Percentiles rank a stretch among this genome's conserved stretches.
phyloP scores from a whole-genome alignment of 2,329 filamentous ascomycete genomes.

The Trichocomaceae sp. region DNA sequence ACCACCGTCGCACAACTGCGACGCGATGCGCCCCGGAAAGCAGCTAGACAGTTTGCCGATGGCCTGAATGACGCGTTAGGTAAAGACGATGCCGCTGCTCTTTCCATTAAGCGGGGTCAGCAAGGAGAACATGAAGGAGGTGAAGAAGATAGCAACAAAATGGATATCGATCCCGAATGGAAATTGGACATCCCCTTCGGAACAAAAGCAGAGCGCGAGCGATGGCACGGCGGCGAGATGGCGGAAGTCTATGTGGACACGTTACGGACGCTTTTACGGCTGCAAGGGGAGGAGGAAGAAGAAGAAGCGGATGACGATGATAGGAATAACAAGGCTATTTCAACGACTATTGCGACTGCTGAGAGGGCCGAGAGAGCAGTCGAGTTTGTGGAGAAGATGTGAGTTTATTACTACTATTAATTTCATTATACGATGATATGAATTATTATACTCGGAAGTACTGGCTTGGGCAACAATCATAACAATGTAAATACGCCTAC shows the following conservation, averaged over 20 bases:
- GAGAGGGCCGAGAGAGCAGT: slow-evolving; percentile 40
- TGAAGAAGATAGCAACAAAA: slow-evolving; percentile 25
- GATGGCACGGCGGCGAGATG: slow-evolving; percentile 38
- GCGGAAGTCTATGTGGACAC: slow-evolving; percentile 37
- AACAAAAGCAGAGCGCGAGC: slow-evolving; percentile 28
- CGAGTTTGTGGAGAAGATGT: slow-evolving; percentile 44
- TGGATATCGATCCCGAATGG: slow-evolving; percentile 19
- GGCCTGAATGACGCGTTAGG: slow-evolving; percentile 29
- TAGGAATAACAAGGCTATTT: slow-evolving; percentile 29
- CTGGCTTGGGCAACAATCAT: not conserved
- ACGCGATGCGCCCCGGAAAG: slow-evolving; percentile 37
- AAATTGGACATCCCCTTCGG: slow-evolving; percentile 29
- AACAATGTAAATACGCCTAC: too few species aligned
- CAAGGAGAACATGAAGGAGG: slow-evolving; percentile 22
- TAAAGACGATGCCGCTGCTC: slow-evolving; percentile 42
- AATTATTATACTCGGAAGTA: not conserved
- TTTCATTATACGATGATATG: not conserved
- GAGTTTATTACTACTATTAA: slow-evolving; percentile 13
- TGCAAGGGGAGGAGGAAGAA: slow-evolving; percentile 31
- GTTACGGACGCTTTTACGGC: slow-evolving; percentile 32
- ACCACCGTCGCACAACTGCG: slow-evolving; percentile 42
- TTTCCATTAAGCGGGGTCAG: slow-evolving; percentile 13
- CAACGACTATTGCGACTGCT: slow-evolving; percentile 41
- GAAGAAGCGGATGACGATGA: slow-evolving; percentile 13
- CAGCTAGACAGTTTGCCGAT: slow-evolving; percentile 35